phyloP scores from a whole-genome alignment of 2,329 filamentous ascomycete genomes.

The Exophiala dermatitidis region DNA sequence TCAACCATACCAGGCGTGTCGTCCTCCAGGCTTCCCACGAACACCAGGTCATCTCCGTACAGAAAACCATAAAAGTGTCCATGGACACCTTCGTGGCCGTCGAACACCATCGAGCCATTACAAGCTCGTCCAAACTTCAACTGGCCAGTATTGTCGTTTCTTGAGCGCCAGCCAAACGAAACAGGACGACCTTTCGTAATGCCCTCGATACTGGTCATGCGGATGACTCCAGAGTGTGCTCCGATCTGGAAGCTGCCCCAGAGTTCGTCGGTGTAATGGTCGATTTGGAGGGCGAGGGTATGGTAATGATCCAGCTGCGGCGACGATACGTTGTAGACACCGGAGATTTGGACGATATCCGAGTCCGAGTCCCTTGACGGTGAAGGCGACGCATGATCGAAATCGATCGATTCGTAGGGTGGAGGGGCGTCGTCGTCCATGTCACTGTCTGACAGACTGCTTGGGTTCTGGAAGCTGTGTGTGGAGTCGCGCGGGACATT shows the following conservation, averaged over 20 bases:
- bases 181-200: background rate
- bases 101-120: conserved; percentile 17
- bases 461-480: conserved; percentile 2
- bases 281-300: conserved; percentile 1
- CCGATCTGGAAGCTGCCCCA: conserved; percentile 15
- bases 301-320: background rate
- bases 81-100: conserved; percentile 8
- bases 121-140: conserved; percentile 17
- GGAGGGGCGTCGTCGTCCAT: conserved; percentile 13
- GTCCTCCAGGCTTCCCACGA: conserved; percentile 7
- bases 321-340: conserved; percentile 11
- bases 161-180: conserved; percentile 16
- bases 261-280: conserved; percentile 5
- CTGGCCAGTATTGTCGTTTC: conserved; percentile 5
- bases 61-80: conserved; percentile 14
- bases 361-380: background rate
- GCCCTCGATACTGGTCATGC: conserved; percentile 4
- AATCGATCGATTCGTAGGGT: conserved; percentile 10
- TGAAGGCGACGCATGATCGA: background rate
- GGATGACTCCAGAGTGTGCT: conserved; percentile 9
- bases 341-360: conserved; percentile 10
- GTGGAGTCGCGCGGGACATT: background rate
- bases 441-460: conserved; percentile 8
- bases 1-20: conserved; percentile 7
- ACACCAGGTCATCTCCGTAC: conserved; percentile 10